These are phyloP conservation scores for Vitis cinerea DNA, from an alignment of 164 flowering plant species.

Conservation along the genomic window DNA sequence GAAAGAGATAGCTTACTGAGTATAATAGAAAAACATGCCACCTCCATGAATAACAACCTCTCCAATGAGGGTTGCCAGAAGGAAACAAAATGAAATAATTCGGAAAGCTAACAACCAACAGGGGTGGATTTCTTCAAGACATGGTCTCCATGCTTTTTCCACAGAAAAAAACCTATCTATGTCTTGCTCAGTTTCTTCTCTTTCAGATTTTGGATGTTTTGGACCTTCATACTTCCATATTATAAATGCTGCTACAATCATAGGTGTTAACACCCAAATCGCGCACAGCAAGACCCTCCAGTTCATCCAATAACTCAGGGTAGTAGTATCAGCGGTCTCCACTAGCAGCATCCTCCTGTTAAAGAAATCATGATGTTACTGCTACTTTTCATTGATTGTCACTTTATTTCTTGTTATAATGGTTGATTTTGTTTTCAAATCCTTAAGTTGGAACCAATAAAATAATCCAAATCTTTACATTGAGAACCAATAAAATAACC, in stretches of 20 bases:
- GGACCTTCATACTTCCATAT: conserved; percentile 34
- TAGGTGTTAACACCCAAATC: conserved; percentile 1
- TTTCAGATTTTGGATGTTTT: not conserved
- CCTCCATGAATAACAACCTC: conserved; percentile 18
- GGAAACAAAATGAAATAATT: conserved; percentile 26
- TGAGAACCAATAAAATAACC: too few species aligned
- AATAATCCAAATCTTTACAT: too few species aligned
- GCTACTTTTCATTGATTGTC: too few species aligned
- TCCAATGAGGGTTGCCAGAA: conserved; percentile 18
- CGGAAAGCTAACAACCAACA: conserved; percentile 32
- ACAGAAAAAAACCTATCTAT: not conserved
- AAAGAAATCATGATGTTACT: not conserved
- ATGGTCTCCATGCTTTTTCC: conserved; percentile 36
- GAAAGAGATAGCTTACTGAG: conserved; percentile 29
- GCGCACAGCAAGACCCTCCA: conserved; percentile 34
- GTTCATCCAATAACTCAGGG: conserved; percentile 34
- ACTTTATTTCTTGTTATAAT: too few species aligned
- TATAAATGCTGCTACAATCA: conserved; percentile 10
- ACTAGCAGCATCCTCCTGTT: conserved; percentile 17
- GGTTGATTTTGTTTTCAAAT: too few species aligned
- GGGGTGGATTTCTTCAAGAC: conserved; percentile 36
- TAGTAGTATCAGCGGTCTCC: conserved; percentile 9
- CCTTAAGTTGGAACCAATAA: too few species aligned
- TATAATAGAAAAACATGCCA: conserved; percentile 26
- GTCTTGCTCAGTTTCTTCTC: conserved; percentile 6